Percentiles rank a stretch among this genome's conserved stretches.
phyloP scores from a whole-genome alignment of 305 asterid genomes.

The Solanum hybrid region DNA sequence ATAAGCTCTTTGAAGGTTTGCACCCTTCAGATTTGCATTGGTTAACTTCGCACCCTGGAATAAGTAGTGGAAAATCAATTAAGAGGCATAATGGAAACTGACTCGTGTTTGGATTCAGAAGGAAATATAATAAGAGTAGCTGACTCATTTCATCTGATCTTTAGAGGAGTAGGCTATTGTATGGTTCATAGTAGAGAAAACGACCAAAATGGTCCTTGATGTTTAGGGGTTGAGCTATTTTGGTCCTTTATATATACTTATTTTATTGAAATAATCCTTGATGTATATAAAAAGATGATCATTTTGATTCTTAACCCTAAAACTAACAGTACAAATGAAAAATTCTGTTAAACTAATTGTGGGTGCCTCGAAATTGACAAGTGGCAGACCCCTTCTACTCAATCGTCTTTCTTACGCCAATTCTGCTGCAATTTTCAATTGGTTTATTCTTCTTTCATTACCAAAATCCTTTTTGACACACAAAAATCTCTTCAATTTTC shows the following conservation, averaged over 20 bases:
- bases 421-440: background rate
- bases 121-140: background rate
- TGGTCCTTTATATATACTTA: background rate
- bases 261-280: background rate
- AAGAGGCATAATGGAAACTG: conserved; percentile 9
- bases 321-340: background rate
- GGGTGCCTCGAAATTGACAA: background rate
- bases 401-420: background rate
- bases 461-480: background rate
- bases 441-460: background rate
- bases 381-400: background rate
- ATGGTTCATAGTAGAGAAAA: background rate
- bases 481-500: background rate
- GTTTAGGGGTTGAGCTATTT: background rate
- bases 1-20: conserved; percentile 92
- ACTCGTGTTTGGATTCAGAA: background rate
- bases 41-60: conserved; percentile 77
- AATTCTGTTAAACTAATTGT: background rate
- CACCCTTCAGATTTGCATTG: conserved; percentile 77
- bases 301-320: background rate
- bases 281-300: background rate
- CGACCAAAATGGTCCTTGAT: background rate
- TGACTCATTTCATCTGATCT: background rate
- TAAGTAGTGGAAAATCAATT: conserved; percentile 6
- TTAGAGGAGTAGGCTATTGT: background rate